Percentiles rank a stretch among this genome's conserved stretches.
Evolutionary conservation across 2,329 filamentous ascomycete species (phyloP).

Genomic region (Venturia carpophila): DNA sequence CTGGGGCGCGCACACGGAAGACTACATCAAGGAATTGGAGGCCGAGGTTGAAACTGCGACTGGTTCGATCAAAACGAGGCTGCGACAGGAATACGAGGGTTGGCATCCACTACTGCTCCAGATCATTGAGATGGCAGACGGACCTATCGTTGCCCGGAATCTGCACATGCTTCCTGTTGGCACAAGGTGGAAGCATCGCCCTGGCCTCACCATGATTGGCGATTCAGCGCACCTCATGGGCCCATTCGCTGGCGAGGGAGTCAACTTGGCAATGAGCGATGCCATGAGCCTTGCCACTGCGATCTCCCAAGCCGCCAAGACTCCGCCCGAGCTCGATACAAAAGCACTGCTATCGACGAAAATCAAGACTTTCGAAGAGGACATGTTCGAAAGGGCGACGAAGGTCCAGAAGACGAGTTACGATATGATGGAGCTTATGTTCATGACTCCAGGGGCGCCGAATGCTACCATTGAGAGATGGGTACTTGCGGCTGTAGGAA

Average conservation of each 20-base stretch:
- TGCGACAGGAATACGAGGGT: background rate
- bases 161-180: conserved; percentile 49
- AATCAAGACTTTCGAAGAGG: conserved; percentile 15
- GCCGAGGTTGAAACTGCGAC: background rate
- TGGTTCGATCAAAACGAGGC: background rate
- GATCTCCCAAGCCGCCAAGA: conserved; percentile 1
- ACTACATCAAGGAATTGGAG: conserved; percentile 14
- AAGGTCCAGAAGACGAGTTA: conserved; percentile 11
- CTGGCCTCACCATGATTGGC: conserved; percentile 49
- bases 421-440: conserved; percentile 17
- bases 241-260: conserved; percentile 51
- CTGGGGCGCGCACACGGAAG: conserved; percentile 8
- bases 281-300: conserved; percentile 40
- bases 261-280: conserved; percentile 51
- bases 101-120: background rate
- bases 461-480: conserved; percentile 17
- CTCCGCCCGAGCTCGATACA: background rate
- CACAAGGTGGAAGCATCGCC: conserved; percentile 40
- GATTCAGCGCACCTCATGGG: conserved; percentile 55
- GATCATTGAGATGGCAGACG: conserved; percentile 25
- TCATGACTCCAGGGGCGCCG: conserved; percentile 15
- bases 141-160: conserved; percentile 34
- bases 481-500: conserved; percentile 6
- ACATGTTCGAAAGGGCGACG: conserved; percentile 18
- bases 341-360: background rate